Conservation (phyloP, 2,329 filamentous ascomycete genomes). For the Sclerotinia sclerotiorum region DNA sequence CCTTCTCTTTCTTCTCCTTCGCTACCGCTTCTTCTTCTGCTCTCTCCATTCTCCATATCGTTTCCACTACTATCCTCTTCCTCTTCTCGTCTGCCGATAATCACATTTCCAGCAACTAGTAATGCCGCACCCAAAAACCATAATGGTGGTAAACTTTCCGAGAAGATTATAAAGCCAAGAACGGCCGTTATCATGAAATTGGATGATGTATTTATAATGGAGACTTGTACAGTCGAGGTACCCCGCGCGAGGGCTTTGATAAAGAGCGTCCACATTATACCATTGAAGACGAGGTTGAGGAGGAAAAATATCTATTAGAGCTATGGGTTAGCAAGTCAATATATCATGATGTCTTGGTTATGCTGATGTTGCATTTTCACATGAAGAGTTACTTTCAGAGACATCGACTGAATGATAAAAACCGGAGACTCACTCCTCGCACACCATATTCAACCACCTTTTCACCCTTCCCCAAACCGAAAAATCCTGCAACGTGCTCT, state of each 20-base stretch:
- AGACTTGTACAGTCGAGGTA: conserved; percentile 74
- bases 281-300: conserved; percentile 36
- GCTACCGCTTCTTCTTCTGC: conserved; percentile 16
- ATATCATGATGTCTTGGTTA: too few relatives aligned
- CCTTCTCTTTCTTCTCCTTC: conserved; percentile 24
- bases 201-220: conserved; percentile 77
- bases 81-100: conserved; percentile 71
- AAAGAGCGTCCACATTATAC: conserved; percentile 77
- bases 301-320: conserved; percentile 16
- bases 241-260: conserved; percentile 74
- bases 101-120: conserved; percentile 73
- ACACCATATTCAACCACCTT: conserved; percentile 51
- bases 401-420: not conserved
- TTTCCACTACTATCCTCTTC: conserved; percentile 31
- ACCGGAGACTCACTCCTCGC: conserved; percentile 47
- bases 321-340: not conserved
- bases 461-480: conserved; percentile 48
- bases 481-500: conserved; percentile 45
- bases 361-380: not conserved
- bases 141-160: conserved; percentile 66
- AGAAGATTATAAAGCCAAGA: conserved; percentile 68
- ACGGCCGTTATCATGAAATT: conserved; percentile 80
- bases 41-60: conserved; percentile 26
- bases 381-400: not conserved
- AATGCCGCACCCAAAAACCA: conserved; percentile 76